Evolutionary conservation across 2,329 filamentous ascomycete genomes (phyloP).

Genomic region (Bipolaris gigantea): DNA sequence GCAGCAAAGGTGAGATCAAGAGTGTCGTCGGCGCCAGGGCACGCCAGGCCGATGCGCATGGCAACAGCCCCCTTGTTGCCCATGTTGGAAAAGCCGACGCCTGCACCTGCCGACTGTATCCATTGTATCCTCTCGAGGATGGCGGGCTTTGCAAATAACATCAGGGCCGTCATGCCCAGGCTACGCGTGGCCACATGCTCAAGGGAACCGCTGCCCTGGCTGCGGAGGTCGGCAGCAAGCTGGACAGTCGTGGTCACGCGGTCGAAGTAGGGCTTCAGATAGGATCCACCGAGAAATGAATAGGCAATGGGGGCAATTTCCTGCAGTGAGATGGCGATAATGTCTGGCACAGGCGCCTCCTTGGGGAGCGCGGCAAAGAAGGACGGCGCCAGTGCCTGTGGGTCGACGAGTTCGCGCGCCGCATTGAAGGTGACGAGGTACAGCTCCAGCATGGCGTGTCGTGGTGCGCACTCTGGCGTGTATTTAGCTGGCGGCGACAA

Average conservation of each 20-base stretch:
- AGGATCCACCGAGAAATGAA: conserved; percentile 82
- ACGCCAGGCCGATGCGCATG: conserved; percentile 66
- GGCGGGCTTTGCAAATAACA: conserved; percentile 75
- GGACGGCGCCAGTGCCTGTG: conserved; percentile 70
- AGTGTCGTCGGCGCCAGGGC: conserved; percentile 43
- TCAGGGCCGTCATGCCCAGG: conserved; percentile 84
- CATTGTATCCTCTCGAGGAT: conserved; percentile 60
- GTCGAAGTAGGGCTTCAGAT: conserved; percentile 74
- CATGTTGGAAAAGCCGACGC: conserved; percentile 84
- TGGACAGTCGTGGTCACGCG: conserved; percentile 72
- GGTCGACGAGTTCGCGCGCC: conserved; percentile 70
- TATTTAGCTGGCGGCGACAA: background rate
- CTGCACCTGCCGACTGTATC: conserved; percentile 78
- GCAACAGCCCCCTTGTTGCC: conserved; percentile 95
- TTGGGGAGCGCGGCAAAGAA: conserved; percentile 53
- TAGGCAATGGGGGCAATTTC: conserved; percentile 85
- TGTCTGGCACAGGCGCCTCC: conserved; percentile 60
- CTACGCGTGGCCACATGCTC: conserved; percentile 71
- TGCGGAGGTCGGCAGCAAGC: conserved; percentile 60
- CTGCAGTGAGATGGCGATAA: conserved; percentile 73
- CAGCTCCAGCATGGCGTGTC: conserved; percentile 58
- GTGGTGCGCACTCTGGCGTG: background rate
- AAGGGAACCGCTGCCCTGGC: conserved; percentile 57
- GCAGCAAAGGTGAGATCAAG: conserved; percentile 82
- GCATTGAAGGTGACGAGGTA: conserved; percentile 92